Conservation (phyloP, 2,329 filamentous ascomycete genomes). For the Parascedosporium putredinis region DNA sequence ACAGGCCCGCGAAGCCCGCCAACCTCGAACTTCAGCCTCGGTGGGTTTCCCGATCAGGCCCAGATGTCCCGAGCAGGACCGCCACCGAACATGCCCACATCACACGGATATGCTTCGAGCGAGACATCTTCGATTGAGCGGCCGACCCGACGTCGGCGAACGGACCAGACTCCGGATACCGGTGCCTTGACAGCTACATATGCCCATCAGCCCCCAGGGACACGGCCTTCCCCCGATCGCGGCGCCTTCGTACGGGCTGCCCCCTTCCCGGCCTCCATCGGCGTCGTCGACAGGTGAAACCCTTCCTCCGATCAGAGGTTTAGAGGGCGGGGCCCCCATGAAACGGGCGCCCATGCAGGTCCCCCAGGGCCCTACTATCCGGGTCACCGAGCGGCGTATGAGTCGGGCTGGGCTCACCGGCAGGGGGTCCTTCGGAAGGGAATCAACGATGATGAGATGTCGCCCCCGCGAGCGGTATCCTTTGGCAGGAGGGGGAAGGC, state of each 20-base stretch:
- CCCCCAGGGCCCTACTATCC: background rate
- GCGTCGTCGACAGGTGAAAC: conserved; percentile 29
- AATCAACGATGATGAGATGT: background rate
- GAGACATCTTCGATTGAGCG: conserved; percentile 35
- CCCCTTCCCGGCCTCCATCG: conserved; percentile 26
- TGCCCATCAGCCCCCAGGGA: conserved; percentile 14
- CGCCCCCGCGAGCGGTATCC: no score
- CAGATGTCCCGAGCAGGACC: conserved; percentile 20
- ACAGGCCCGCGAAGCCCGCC: conserved; percentile 38
- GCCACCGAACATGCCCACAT: conserved; percentile 13
- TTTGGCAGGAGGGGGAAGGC: no score
- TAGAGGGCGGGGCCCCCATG: conserved; percentile 25
- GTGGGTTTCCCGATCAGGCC: conserved; percentile 27
- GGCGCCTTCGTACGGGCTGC: conserved; percentile 24
- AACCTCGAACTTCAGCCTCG: conserved; percentile 13
- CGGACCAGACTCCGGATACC: conserved; percentile 36
- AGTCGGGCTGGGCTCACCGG: conserved; percentile 4
- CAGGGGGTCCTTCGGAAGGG: background rate
- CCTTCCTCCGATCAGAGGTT: conserved; percentile 35
- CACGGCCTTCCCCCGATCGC: conserved; percentile 29
- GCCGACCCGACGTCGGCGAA: conserved; percentile 34
- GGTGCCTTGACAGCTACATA: conserved; percentile 28
- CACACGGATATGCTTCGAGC: conserved; percentile 24
- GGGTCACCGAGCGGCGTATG: background rate
- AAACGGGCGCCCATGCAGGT: conserved; percentile 4